Conservation (phyloP, 2,329 filamentous ascomycete species). For the Colletotrichum ledebouriae region DNA sequence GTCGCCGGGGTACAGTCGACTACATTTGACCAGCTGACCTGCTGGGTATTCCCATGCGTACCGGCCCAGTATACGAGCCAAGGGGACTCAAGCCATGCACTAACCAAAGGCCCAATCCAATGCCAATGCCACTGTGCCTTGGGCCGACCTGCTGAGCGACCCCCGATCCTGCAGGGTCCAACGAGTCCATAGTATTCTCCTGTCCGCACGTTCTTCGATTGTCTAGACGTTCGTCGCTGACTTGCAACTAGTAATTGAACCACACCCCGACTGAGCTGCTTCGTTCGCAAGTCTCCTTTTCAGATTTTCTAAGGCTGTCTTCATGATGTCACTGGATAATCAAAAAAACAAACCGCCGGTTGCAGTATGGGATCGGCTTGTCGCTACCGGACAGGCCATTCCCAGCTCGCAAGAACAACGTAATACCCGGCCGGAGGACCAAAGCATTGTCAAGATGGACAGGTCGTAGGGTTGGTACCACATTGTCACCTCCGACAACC, state of each 20-base stretch:
- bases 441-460: constrained; percentile 30
- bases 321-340: constrained; percentile 5
- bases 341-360: constrained; percentile 6
- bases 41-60: constrained; percentile 30
- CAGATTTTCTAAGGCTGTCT: constrained; percentile 1
- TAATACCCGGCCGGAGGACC: constrained; percentile 18
- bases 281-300: constrained; percentile 1
- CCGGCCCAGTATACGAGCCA: constrained; percentile 29
- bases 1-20: constrained; percentile 21
- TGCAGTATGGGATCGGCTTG: constrained; percentile 11
- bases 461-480: constrained; percentile 20
- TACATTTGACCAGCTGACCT: constrained; percentile 37
- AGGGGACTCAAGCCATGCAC: constrained; percentile 26
- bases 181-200: constrained; percentile 17
- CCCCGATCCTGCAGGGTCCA: constrained; percentile 43
- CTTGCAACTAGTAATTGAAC: background rate
- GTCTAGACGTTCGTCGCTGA: background rate
- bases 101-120: constrained; percentile 20
- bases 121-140: constrained; percentile 3
- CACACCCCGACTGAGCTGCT: constrained; percentile 9
- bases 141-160: constrained; percentile 31
- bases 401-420: constrained; percentile 16
- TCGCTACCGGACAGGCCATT: constrained; percentile 1
- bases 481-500: constrained; percentile 31
- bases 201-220: constrained; percentile 24